Evolutionary conservation across 495 filamentous ascomycete species (phyloP).

Genomic region (Penicillium tannophilum): DNA sequence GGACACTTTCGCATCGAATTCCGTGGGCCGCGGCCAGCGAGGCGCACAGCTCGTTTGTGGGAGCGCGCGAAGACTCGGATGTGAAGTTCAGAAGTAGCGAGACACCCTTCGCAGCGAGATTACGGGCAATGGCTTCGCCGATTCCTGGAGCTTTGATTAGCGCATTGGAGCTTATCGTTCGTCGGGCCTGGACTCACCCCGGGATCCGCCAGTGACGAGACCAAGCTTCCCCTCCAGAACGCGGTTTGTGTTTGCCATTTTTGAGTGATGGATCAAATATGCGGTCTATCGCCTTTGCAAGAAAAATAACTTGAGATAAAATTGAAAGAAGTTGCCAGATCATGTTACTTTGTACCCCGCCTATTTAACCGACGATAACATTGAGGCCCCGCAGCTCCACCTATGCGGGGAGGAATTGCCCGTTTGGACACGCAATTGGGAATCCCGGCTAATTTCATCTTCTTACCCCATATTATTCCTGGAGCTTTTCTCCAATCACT

Average conservation of each 20-base stretch:
- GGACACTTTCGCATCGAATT: slow-evolving; percentile 51
- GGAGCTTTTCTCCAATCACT: slow-evolving; percentile 1
- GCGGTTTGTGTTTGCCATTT: slow-evolving; percentile 30
- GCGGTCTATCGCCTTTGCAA: neutral
- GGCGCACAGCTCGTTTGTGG: slow-evolving; percentile 47
- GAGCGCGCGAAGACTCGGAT: slow-evolving; percentile 53
- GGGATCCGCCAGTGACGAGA: slow-evolving; percentile 76
- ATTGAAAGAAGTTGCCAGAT: slow-evolving; percentile 2
- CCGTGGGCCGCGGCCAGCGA: slow-evolving; percentile 41
- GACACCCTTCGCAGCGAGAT: slow-evolving; percentile 74
- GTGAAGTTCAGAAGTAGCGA: slow-evolving; percentile 72
- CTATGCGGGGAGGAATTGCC: slow-evolving; percentile 31
- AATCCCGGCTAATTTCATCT: slow-evolving; percentile 21
- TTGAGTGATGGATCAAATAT: slow-evolving; percentile 1
- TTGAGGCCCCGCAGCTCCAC: slow-evolving; percentile 12
- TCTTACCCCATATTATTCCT: neutral
- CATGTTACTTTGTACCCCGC: slow-evolving; percentile 9
- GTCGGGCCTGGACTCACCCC: slow-evolving; percentile 50
- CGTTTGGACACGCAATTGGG: slow-evolving; percentile 17
- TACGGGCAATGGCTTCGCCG: slow-evolving; percentile 78
- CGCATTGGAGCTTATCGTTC: neutral
- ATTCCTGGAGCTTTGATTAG: slow-evolving; percentile 60
- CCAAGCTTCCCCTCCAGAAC: slow-evolving; percentile 67
- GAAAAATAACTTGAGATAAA: neutral
- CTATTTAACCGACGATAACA: slow-evolving; percentile 26